Evolutionary conservation across 140 eudicot species (phyloP), one percentile per base, ranked within the genome.

Genomic region (Senecio squalidus): DNA sequence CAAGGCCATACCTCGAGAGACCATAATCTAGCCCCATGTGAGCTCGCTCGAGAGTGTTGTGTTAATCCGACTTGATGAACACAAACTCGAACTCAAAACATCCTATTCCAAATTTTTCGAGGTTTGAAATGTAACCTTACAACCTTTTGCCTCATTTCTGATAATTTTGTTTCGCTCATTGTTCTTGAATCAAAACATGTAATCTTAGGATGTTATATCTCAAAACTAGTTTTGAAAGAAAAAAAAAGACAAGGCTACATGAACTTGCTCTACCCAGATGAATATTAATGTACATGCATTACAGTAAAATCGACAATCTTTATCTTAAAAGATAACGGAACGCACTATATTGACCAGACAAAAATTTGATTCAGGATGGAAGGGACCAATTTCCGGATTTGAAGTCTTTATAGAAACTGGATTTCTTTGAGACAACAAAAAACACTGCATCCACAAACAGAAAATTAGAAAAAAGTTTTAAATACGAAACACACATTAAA

Each of bases 311-410:
- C 5, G 22, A 5, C 23, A 34, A 33, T 50, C 40, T 38, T 25
- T 18, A 14, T 26, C 43, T 49, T 39, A 60, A 46, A 33, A 18
- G 40, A 67, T 43, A 18, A 4, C 5, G 16, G 29, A 56, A 23
- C 40, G 10, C n/a, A 47, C n/a, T 36, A 2, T 27, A 11, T 6
- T 9, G 30, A 45, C 26, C 51, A 52, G 36, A 64, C 27, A 38
- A 39, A 52, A 66, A 59, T 25, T 70, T 65, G 53, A 48, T 58
- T 79, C 72, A 79, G 17, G 76, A 73, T 49, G 96, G 96, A 51
- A 81, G 70, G 18, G 86, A 55, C 99, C 96, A 93, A 9, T 82
- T 84, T 60, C 99, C 99, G 30, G 89, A 63, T 81, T 71, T 93
- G 73, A 93, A 93, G 40, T 79, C 78, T 26, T 75, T 76, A 51